Percentiles rank a stretch among this genome's conserved stretches.
phyloP scores from a whole-genome alignment of 2,329 filamentous ascomycete genomes.

The Monosporascus ibericus region DNA sequence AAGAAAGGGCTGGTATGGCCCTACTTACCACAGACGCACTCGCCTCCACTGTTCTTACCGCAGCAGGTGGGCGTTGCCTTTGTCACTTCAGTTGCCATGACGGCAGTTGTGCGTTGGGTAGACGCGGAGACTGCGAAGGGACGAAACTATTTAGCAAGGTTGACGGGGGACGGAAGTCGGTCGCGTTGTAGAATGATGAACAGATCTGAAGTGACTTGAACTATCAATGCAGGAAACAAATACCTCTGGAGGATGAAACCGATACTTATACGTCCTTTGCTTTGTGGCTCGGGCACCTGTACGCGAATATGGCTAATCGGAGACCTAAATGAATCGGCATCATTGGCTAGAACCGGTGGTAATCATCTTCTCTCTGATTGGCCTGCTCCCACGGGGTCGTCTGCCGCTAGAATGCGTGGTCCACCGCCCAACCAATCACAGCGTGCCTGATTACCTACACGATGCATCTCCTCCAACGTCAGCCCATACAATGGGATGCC shows the following conservation, averaged over 20 bases:
- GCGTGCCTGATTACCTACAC: constrained; percentile 7
- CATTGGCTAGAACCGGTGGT: constrained; percentile 9
- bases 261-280: constrained; percentile 5
- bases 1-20: background rate
- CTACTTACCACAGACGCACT: constrained; percentile 53
- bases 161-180: background rate
- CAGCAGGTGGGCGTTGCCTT: constrained; percentile 47
- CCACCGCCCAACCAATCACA: constrained; percentile 5
- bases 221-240: no score
- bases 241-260: background rate
- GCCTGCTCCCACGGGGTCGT: background rate
- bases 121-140: background rate
- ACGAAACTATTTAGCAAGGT: background rate
- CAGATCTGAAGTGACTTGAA: background rate
- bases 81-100: constrained; percentile 26
- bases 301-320: background rate
- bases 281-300: background rate
- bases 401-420: background rate
- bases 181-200: background rate
- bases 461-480: no score
- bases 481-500: no score
- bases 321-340: constrained; percentile 7
- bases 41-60: constrained; percentile 40
- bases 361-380: constrained; percentile 14
- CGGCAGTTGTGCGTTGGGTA: constrained; percentile 8